Percentiles rank a stretch among this genome's conserved stretches.
phyloP scores from a whole-genome alignment of 225 moss, liverwort and hornwort species.

The Bryum argenteum region DNA sequence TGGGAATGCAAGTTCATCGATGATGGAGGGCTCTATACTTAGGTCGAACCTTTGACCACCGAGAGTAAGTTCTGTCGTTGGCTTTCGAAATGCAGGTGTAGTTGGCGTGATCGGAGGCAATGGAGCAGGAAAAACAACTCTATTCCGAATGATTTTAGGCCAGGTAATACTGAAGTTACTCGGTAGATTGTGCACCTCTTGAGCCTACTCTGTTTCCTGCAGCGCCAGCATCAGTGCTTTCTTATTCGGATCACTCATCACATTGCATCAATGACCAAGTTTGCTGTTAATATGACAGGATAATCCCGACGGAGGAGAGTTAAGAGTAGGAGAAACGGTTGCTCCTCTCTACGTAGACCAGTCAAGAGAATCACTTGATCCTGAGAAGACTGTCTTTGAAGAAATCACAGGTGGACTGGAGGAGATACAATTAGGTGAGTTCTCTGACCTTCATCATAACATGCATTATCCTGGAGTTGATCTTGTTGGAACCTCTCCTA shows the following conservation, averaged over 20 bases:
- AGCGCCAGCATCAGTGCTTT: slow-evolving; percentile 1
- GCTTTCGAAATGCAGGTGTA: slow-evolving; percentile 61
- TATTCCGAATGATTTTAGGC: slow-evolving; percentile 96
- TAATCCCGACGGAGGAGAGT: slow-evolving; percentile 65
- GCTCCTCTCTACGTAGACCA: slow-evolving; percentile 95
- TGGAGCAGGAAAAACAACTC: slow-evolving; percentile 96
- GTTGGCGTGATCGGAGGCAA: slow-evolving; percentile 97
- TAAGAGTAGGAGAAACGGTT: slow-evolving; percentile 92
- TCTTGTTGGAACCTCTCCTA: not conserved
- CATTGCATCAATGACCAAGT: slow-evolving; percentile 22
- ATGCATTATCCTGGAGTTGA: not conserved
- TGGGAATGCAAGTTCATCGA: not conserved
- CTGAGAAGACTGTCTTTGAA: slow-evolving; percentile 80
- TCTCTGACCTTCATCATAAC: not conserved
- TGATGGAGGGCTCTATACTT: slow-evolving; percentile 5
- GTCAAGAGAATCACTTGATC: slow-evolving; percentile 79
- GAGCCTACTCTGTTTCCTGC: not conserved
- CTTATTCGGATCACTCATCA: not conserved
- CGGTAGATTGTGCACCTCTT: not conserved
- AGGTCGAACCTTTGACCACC: not conserved
- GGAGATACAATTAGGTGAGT: slow-evolving; percentile 71
- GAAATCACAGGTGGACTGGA: slow-evolving; percentile 88
- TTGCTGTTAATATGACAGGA: slow-evolving; percentile 60
- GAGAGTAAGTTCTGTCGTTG: slow-evolving; percentile 12
- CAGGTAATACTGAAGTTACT: slow-evolving; percentile 51